Evolutionary conservation across 768 basidiomycete genomes (phyloP), one percentile per base, ranked within the genome.

Genomic region (Tricholomella constricta): DNA sequence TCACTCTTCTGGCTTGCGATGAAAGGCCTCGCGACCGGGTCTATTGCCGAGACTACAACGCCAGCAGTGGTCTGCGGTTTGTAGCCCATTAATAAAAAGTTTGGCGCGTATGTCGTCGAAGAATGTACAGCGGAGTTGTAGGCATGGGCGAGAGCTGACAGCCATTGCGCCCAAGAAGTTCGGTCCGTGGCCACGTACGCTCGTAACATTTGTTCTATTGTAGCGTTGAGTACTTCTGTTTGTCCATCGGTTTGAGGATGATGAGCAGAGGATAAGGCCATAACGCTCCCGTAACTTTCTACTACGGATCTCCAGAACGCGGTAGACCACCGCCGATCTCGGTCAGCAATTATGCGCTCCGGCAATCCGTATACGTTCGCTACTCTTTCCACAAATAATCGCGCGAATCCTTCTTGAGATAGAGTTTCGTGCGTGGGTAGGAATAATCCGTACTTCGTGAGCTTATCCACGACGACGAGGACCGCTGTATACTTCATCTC

Each of bases 221-320:
- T 23, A 6, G 23, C 17, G 19, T 51, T 51, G 4, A 54, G 25
- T 3, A 44, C 17, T 36, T 54, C 45, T 1, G 45, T 68, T 31
- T 73, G 70, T 2, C 74, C 70, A 52, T 78, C 69, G 0, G 72
- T 67, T 52, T 76, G 72, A 0, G 72, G 74, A 49, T 76, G 51
- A 9, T 45, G 14, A 37, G 32, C 8, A n/a, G 34, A 35, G 34
- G 34, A 35, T n/a, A 35, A 11, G 6, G 43, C 29, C 44, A 41
- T 53, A 1, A 20, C 17, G 9, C 23, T 53, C 1, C 43, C 35
- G 12, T 45, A 25, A 17, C 14, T 25, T 17, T 35, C 19, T 2
- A 34, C 36, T 2, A 47, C 23, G 1, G 62, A 61, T 29, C 48
- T 55, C 31, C 55, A 3, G 10, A 63, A 38, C n/a, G 56, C 19